Evolutionary conservation across 2,329 filamentous ascomycete genomes (phyloP).

Genomic region (Akanthomyces muscarius): DNA sequence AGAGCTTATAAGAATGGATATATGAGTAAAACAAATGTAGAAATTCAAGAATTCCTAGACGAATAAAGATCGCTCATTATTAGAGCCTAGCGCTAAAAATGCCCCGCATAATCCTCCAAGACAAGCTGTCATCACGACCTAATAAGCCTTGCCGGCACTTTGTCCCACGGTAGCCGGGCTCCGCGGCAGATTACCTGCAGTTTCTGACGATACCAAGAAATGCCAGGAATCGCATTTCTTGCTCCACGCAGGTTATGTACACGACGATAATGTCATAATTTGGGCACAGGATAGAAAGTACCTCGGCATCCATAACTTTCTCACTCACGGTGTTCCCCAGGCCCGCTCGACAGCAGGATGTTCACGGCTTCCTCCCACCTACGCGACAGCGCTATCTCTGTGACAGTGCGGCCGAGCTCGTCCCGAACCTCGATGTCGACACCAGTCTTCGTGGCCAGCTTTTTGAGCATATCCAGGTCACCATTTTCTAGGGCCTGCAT

Average conservation of each 20-base stretch:
- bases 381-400: slow-evolving; percentile 54
- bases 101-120: too few species aligned
- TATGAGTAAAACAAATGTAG: too few species aligned
- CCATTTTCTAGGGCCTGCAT: slow-evolving; percentile 64
- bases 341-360: slow-evolving; percentile 32
- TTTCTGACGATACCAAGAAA: too few species aligned
- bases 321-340: not conserved
- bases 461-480: slow-evolving; percentile 48
- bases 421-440: slow-evolving; percentile 51
- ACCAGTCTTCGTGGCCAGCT: slow-evolving; percentile 47
- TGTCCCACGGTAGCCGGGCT: not conserved
- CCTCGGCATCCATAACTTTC: not conserved
- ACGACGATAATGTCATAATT: too few species aligned
- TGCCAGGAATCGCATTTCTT: too few species aligned
- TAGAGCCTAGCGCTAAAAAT: too few species aligned
- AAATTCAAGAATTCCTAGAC: too few species aligned
- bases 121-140: too few species aligned
- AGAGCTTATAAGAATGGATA: too few species aligned
- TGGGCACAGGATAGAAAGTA: not conserved
- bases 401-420: slow-evolving; percentile 50
- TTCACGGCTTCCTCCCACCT: slow-evolving; percentile 56
- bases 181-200: too few species aligned
- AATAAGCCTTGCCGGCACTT: not conserved
- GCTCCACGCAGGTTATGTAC: too few species aligned
- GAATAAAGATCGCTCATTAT: too few species aligned